Percentiles rank a stretch among this genome's conserved stretches.
Conservation (phyloP, 2,329 filamentous ascomycete genomes). For the Colletotrichum higginsianum region DNA sequence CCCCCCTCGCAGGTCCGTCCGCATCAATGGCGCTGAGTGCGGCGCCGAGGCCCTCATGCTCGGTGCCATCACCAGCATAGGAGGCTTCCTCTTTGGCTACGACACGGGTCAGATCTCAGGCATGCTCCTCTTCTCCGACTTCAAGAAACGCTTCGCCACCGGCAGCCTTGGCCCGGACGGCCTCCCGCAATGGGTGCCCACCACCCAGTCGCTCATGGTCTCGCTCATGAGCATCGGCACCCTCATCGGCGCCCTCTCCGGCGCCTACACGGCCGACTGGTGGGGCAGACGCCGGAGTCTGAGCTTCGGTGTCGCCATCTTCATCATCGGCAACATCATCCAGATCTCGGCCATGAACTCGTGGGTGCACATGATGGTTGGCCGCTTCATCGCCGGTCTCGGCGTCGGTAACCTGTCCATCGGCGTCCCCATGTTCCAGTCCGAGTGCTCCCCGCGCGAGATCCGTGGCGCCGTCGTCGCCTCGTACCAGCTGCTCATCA, state of each 20-base stretch:
- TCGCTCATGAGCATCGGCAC: constrained; percentile 71
- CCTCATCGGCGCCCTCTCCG: constrained; percentile 67
- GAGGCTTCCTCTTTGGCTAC: constrained; percentile 75
- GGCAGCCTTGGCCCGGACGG: constrained; percentile 53
- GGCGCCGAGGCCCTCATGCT: constrained; percentile 59
- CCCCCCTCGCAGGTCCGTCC: constrained; percentile 52
- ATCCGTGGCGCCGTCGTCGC: constrained; percentile 77
- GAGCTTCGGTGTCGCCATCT: constrained; percentile 68
- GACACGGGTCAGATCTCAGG: constrained; percentile 73
- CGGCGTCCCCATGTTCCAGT: constrained; percentile 77
- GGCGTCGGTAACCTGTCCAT: constrained; percentile 78
- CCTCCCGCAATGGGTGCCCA: constrained; percentile 55
- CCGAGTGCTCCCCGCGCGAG: constrained; percentile 73
- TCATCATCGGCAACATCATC: constrained; percentile 75
- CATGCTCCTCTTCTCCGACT: constrained; percentile 67
- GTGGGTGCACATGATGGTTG: constrained; percentile 78
- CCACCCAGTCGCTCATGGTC: constrained; percentile 67
- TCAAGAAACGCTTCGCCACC: constrained; percentile 69
- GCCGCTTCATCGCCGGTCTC: constrained; percentile 76
- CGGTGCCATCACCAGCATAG: constrained; percentile 68
- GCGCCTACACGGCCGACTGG: constrained; percentile 70
- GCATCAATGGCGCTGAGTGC: constrained; percentile 59
- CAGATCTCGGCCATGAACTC: constrained; percentile 71
- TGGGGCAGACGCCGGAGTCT: constrained; percentile 71
- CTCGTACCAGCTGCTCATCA: constrained; percentile 83